Conservation (phyloP, 352 stramenopile species). For the Pythium biforme region DNA sequence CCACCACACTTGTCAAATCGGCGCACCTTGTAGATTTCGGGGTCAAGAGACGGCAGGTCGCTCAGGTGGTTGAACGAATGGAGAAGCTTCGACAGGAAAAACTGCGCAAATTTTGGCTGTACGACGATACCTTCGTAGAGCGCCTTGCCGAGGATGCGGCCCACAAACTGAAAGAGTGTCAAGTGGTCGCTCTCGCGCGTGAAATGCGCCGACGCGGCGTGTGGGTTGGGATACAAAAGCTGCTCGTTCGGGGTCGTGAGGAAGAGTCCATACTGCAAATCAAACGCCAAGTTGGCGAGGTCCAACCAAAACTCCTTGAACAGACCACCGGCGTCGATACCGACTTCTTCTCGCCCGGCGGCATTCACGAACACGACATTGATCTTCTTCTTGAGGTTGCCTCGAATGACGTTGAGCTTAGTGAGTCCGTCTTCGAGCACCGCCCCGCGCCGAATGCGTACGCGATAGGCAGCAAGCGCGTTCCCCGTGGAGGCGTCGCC, state of each 20-base stretch:
- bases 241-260: constrained; percentile 57
- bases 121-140: constrained; percentile 96
- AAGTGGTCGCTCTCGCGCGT: constrained; percentile 76
- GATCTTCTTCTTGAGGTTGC: constrained; percentile 84
- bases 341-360: constrained; percentile 89
- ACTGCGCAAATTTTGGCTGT: constrained; percentile 94
- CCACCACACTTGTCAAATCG: not conserved
- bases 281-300: constrained; percentile 90
- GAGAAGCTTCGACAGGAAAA: constrained; percentile 94
- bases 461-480: constrained; percentile 39
- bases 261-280: constrained; percentile 90
- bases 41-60: constrained; percentile 92
- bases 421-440: constrained; percentile 89
- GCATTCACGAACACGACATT: constrained; percentile 88
- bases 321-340: constrained; percentile 95
- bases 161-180: constrained; percentile 94
- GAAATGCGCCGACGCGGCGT: constrained; percentile 83
- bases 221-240: constrained; percentile 94
- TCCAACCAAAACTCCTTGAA: constrained; percentile 98
- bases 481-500: constrained; percentile 27
- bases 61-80: constrained; percentile 71
- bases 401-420: constrained; percentile 83
- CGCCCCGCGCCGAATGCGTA: constrained; percentile 61
- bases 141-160: constrained; percentile 93
- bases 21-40: constrained; percentile 91